Base-by-base conservation (phyloP, 306 rosid species). In the Prunus armeniaca region DNA sequence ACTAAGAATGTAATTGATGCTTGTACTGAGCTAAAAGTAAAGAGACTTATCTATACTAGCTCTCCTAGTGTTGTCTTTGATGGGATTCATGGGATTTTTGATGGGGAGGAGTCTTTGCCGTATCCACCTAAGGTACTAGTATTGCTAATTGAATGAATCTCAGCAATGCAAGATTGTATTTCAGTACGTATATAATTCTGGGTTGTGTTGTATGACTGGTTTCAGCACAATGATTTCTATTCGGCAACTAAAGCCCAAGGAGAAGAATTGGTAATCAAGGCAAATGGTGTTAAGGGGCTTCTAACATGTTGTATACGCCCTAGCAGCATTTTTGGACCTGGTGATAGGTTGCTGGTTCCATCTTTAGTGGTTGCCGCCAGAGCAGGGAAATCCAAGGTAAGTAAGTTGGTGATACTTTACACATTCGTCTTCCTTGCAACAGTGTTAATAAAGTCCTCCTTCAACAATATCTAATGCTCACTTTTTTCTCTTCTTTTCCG, bases 41-140 rank as follows among this genome's bases (percentile, higher is more conserved):
- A 89, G 89, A 86, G 97, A 25, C 87, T 96, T 0, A 69, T 96
- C 20, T 92, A 90, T 69, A 96, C 99, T 2, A 91, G 97, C 79
- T 96, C 99, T 65, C 87, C 99, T 30, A 96, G 99, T 41, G 99
- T 96, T 19, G 96, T 96, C 30, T 96, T 96, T 63, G 99, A 96
- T 71, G 99, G 99, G 52, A 81, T 91, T 71, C 91, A 96, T 73
- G 96, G 88, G 78, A 90, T 87, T 82, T 15, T 76, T 19, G 76
- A 92, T 51, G 98, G 90, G 43, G 86, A 84, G 22, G 99, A 96
- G 80, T 75, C 93, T 11, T 62, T 92, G 89, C 93, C 98, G 2
- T 96, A 91, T 76, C 86, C 99, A 28, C 82, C 82, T 72, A 79
- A 84, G 96, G 99, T 96, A 86, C 74, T 10, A 12, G 19, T 72